Evolutionary conservation across 805 yeast genomes (phyloP), one percentile per base, ranked within the genome.

Genomic region (Brettanomyces nanus): DNA sequence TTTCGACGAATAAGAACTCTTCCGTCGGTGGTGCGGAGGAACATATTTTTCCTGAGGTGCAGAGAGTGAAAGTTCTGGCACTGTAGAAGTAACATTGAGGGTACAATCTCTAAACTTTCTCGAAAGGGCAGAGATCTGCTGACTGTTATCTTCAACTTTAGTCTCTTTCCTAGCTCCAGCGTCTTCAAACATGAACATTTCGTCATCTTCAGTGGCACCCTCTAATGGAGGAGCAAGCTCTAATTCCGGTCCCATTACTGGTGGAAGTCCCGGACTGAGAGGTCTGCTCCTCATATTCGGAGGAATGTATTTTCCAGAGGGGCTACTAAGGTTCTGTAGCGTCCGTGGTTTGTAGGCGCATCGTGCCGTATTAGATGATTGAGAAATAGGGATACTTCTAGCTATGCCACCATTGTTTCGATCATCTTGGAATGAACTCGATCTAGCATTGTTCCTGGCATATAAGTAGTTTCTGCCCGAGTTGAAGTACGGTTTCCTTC

Each of bases 261-360:
- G 6, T 9, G 9, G 14, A 4, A 9, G 5, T 3, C 9, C 25
- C 4, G 37, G 31, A 3, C 23, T 28, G 9, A 31, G 18, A 19
- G 37, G 22, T 4, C 26, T 14, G n/a, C 7, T 11, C 9, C 87
- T 67, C 45, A 80, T 62, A 49, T 73, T 78, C n/a, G 87, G 87
- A 17, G 89, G 89, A 28, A 81, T 63, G 48, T 81, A 80, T 52
- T 75, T 79, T 3, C 83, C 83, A 28, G 25, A 20, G 4, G 37
- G 37, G 20, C 37, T 34, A 23, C 37, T 34, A 23, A 34, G 27
- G 23, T 34, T 34, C 31, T 19, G 23, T 9, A n/a, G n/a, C 7
- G 10, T 23, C 13, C 33, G 6, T 6, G 19, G 33, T n/a, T 17
- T 17, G 10, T 7, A 19, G 6, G 33, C 19, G 9, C 33, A 9